Evolutionary conservation across 1,139 yeast species (phyloP).

Genomic region (Scheffersomyces illinoinensis): DNA sequence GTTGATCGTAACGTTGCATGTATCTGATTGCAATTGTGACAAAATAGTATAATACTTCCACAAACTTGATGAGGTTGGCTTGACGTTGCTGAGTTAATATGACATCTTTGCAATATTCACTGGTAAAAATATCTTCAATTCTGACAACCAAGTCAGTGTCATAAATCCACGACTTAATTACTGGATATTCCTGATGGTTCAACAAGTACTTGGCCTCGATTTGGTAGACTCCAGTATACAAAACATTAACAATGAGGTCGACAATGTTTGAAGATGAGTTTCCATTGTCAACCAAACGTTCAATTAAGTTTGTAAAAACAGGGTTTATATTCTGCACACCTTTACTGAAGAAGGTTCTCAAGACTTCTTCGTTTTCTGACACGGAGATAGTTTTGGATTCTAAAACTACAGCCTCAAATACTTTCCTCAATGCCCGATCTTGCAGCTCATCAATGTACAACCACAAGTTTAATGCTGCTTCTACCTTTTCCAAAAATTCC

Average conservation of each 20-base stretch:
- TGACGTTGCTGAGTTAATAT: constrained; percentile 16
- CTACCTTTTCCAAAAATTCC: constrained; percentile 56
- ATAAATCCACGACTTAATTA: constrained; percentile 39
- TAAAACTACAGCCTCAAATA: constrained; percentile 17
- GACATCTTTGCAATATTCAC: constrained; percentile 10
- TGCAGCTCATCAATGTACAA: constrained; percentile 24
- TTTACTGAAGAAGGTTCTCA: constrained; percentile 30
- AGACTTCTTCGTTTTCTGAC: constrained; percentile 15
- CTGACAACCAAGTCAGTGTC: constrained; percentile 36
- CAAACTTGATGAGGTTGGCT: constrained; percentile 22
- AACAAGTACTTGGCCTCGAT: constrained; percentile 40
- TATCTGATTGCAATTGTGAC: constrained; percentile 37
- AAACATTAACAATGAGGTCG: constrained; percentile 34
- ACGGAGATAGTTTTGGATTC: constrained; percentile 7
- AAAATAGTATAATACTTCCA: constrained; percentile 39
- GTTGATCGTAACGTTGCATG: constrained; percentile 27
- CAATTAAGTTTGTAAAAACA: constrained; percentile 36
- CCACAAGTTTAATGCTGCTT: constrained; percentile 57
- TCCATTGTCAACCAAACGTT: constrained; percentile 17
- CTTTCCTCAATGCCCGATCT: constrained; percentile 9
- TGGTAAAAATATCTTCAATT: constrained; percentile 33
- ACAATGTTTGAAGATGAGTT: constrained; percentile 25
- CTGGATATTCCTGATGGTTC: constrained; percentile 18
- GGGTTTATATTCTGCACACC: constrained; percentile 35
- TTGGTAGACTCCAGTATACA: constrained; percentile 44